These are phyloP conservation scores for Salvia sclarea DNA, from an alignment of 305 asterid genomes.

Conservation along the genomic window DNA sequence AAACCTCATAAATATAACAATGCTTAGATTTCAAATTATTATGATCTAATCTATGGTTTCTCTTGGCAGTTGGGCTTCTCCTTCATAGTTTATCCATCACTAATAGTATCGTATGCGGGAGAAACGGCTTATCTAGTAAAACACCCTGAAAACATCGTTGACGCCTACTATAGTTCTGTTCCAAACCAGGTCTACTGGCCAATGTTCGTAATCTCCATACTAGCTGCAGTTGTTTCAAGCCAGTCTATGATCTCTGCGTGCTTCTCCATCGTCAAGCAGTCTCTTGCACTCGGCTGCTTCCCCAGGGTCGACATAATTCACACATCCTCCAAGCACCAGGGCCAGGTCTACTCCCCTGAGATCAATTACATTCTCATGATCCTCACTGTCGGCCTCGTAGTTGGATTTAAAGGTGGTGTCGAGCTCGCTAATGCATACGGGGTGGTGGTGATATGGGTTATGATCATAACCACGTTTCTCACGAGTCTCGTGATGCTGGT, in stretches of 20 bases:
- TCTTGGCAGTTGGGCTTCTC: constrained; percentile 45
- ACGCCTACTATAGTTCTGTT: constrained; percentile 51
- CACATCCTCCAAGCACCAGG: constrained; percentile 49
- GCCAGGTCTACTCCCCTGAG: constrained; percentile 49
- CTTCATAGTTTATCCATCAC: constrained; percentile 47
- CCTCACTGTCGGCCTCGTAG: constrained; percentile 41
- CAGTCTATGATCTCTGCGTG: constrained; percentile 52
- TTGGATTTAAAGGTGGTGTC: constrained; percentile 49
- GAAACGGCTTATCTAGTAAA: constrained; percentile 49
- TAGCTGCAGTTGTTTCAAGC: constrained; percentile 52
- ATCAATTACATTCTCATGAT: constrained; percentile 44
- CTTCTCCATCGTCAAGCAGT: constrained; percentile 53
- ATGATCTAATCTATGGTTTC: background rate
- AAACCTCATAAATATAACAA: too few relatives aligned
- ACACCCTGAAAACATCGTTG: constrained; percentile 42
- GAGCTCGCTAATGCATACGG: constrained; percentile 53
- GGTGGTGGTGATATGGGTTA: constrained; percentile 47
- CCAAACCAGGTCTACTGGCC: constrained; percentile 52
- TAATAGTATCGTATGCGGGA: constrained; percentile 46
- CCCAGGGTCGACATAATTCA: constrained; percentile 44
- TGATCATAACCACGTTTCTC: constrained; percentile 46
- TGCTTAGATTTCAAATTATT: background rate
- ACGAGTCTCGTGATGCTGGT: constrained; percentile 49
- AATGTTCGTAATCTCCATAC: constrained; percentile 47
- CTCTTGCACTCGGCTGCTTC: constrained; percentile 45